Conservation (phyloP, 192 early-diverging fungal genomes). For the Podila epigama region DNA sequence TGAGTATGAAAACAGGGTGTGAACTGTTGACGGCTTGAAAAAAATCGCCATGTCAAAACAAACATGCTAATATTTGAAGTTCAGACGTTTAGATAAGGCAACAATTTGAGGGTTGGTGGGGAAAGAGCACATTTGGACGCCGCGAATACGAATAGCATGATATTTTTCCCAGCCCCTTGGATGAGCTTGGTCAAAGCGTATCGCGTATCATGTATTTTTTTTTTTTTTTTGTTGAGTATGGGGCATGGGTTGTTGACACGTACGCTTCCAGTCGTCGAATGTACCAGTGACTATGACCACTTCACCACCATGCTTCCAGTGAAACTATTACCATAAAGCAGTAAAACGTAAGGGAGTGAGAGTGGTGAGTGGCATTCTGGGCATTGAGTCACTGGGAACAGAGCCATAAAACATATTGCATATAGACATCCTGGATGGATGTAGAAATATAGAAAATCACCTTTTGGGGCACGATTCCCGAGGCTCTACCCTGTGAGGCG, state of each 20-base stretch:
- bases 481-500: background rate
- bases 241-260: background rate
- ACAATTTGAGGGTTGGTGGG: no score
- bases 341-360: no score
- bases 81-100: no score
- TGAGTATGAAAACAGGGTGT: background rate
- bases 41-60: no score
- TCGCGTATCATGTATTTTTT: background rate
- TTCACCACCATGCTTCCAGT: conserved; percentile 49
- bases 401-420: no score
- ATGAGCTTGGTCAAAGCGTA: conserved; percentile 1
- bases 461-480: conserved; percentile 6
- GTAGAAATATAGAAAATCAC: conserved; percentile 2
- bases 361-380: no score
- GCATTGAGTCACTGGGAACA: background rate
- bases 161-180: background rate
- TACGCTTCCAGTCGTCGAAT: conserved; percentile 53
- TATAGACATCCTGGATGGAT: no score
- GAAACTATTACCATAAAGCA: no score
- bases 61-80: no score
- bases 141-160: background rate
- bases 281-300: conserved; percentile 49
- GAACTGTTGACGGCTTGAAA: no score
- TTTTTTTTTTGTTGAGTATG: background rate
- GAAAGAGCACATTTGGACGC: background rate